Evolutionary conservation across 345 rosid species (phyloP).

Genomic region (Citrus sp.): DNA sequence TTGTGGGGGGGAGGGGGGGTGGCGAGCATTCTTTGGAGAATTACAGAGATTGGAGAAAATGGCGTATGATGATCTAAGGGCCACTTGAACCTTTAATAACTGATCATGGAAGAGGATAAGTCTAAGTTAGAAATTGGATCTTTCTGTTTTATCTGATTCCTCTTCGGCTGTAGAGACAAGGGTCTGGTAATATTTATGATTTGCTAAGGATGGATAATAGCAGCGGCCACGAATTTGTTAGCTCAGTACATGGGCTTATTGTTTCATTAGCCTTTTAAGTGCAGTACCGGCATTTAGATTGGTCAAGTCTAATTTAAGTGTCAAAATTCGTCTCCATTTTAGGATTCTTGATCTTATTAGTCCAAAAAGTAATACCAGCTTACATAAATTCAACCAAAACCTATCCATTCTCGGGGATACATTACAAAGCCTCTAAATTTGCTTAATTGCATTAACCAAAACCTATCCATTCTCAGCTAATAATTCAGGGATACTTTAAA

Average conservation of each 20-base stretch:
- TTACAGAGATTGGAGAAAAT: not conserved
- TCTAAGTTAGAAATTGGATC: not conserved
- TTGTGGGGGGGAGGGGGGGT: accelerated
- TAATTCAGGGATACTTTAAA: not conserved
- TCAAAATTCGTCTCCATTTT: not conserved
- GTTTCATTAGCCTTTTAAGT: not conserved
- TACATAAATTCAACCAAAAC: not conserved
- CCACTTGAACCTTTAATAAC: not conserved
- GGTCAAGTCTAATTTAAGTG: not conserved
- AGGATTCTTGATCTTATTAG: not conserved
- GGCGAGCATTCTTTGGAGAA: not conserved
- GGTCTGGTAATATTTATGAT: not conserved
- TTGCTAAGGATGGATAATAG: not conserved
- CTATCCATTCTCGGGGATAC: not conserved
- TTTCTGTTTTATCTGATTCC: too few relatives aligned
- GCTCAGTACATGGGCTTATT: not conserved
- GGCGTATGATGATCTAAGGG: not conserved
- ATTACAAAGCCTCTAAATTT: not conserved
- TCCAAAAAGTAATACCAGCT: not conserved
- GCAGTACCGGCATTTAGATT: not conserved
- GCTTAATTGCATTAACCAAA: not conserved
- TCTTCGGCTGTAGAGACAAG: not conserved
- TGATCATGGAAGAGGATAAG: not conserved
- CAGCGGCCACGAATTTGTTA: not conserved
- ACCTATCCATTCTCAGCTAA: not conserved